phyloP scores from a whole-genome alignment of 2,329 filamentous ascomycete species.

The Chaetothyriales sp. region DNA sequence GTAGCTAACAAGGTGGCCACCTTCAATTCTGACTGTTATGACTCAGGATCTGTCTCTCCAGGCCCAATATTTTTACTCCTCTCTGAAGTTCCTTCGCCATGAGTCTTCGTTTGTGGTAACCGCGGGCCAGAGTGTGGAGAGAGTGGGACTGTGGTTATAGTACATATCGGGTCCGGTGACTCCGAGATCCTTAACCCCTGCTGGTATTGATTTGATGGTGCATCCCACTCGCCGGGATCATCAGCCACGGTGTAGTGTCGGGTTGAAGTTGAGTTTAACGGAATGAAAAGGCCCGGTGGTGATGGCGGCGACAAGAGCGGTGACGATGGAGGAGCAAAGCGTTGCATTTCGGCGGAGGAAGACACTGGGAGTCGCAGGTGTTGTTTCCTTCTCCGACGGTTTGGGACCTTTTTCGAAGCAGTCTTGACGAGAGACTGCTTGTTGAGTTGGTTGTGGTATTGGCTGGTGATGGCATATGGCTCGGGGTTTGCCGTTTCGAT shows the following conservation, averaged over 20 bases:
- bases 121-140: not conserved
- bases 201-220: not conserved
- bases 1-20: no score
- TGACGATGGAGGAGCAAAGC: not conserved
- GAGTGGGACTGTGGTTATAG: not conserved
- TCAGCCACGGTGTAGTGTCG: not conserved
- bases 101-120: conserved; percentile 13
- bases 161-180: not conserved
- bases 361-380: not conserved
- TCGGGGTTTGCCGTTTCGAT: not conserved
- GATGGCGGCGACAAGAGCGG: not conserved
- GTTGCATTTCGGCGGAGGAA: no score
- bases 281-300: not conserved
- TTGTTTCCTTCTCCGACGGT: not conserved
- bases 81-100: not conserved
- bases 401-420: not conserved
- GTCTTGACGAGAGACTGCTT: not conserved
- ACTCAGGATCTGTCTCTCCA: no score
- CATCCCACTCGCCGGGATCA: no score
- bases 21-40: no score
- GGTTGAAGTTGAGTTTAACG: not conserved
- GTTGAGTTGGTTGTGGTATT: not conserved
- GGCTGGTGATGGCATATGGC: not conserved
- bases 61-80: no score
- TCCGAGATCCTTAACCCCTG: not conserved